Evolutionary conservation across 2,329 filamentous ascomycete genomes (phyloP).

Genomic region (Botrytis porri): DNA sequence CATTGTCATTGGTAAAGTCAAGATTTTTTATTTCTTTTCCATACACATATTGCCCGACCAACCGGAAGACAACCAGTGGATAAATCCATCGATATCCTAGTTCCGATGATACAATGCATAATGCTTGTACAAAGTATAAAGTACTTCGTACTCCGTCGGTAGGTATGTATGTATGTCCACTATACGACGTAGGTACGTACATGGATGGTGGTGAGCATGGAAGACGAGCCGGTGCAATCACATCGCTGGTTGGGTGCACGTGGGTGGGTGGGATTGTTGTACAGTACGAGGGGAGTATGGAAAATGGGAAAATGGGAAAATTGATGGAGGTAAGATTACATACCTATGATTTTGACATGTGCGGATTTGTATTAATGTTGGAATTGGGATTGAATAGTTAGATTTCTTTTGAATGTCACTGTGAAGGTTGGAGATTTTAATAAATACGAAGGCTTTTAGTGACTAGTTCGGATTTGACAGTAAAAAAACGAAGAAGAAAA

Average conservation of each 20-base stretch:
- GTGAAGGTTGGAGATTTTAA: too few species aligned
- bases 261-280: not conserved
- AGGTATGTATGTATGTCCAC: not conserved
- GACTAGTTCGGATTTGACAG: not conserved
- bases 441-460: not conserved
- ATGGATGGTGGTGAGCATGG: not conserved
- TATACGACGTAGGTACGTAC: not conserved
- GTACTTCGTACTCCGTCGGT: not conserved
- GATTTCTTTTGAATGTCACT: too few species aligned
- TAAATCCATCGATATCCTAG: not conserved
- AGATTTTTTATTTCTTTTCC: not conserved
- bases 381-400: too few species aligned
- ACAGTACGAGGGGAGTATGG: too few species aligned
- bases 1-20: not conserved
- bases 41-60: not conserved
- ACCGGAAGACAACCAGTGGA: not conserved
- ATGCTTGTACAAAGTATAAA: not conserved
- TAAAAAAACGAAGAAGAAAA: too few species aligned
- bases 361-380: not conserved
- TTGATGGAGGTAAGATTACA: too few species aligned
- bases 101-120: not conserved
- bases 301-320: too few species aligned
- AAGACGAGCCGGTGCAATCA: constrained; percentile 4
- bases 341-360: not conserved
- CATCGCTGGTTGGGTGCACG: not conserved